phyloP scores from a whole-genome alignment of 108 stramenopile species.

The Aureococcus anophagefferens region DNA sequence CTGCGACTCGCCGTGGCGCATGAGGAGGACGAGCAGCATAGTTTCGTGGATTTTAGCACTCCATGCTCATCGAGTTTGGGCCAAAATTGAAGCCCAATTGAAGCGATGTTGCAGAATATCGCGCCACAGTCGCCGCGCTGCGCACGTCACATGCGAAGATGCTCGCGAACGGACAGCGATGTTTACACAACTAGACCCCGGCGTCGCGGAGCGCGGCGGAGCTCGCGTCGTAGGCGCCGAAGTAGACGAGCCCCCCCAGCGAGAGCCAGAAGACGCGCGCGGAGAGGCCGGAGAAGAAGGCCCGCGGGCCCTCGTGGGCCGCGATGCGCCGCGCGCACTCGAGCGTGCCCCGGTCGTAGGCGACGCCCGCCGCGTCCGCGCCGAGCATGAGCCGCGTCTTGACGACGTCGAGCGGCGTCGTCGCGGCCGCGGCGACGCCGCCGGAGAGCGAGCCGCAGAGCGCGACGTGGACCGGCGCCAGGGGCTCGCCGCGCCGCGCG shows the following conservation, averaged over 20 bases:
- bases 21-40: background rate
- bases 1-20: background rate
- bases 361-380: slow-evolving; percentile 6
- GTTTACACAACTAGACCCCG: too few species aligned
- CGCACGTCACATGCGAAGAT: too few species aligned
- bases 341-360: slow-evolving; percentile 25
- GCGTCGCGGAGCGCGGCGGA: too few species aligned
- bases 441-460: slow-evolving; percentile 46
- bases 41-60: too few species aligned
- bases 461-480: slow-evolving; percentile 45
- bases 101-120: too few species aligned
- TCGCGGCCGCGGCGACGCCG: slow-evolving; percentile 45
- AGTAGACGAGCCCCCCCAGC: slow-evolving; percentile 96
- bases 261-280: slow-evolving; percentile 95
- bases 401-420: slow-evolving; percentile 53
- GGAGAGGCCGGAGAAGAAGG: slow-evolving; percentile 73
- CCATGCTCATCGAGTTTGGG: too few species aligned
- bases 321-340: slow-evolving; percentile 25
- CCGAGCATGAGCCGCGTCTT: slow-evolving; percentile 52
- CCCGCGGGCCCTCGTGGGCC: slow-evolving; percentile 33
- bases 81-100: too few species aligned
- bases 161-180: too few species aligned
- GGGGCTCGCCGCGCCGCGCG: slow-evolving; percentile 12
- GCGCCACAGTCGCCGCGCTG: too few species aligned
- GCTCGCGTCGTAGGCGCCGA: slow-evolving; percentile 79